Percentiles rank a stretch among this genome's conserved stretches.
phyloP scores from a whole-genome alignment of 305 asterid genomes.

The Solanum hybrid region DNA sequence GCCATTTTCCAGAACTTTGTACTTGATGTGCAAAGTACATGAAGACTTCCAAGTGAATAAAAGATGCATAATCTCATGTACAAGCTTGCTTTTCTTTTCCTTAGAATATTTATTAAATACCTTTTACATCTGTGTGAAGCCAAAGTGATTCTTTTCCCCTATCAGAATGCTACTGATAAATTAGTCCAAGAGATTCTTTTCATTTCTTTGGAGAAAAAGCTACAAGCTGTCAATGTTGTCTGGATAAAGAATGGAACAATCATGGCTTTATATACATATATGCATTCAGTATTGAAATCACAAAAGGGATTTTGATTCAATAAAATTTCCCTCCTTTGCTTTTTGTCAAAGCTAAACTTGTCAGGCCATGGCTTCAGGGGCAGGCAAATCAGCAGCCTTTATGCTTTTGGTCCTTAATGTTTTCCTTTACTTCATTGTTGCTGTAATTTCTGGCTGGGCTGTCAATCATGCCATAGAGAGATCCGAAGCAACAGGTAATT shows the following conservation, averaged over 20 bases:
- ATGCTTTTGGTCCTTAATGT: slow-evolving; percentile 40
- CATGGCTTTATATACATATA: slow-evolving; percentile 19
- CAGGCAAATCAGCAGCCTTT: slow-evolving; percentile 71
- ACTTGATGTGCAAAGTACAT: background rate
- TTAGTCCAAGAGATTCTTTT: slow-evolving; percentile 17
- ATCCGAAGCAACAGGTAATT: slow-evolving; percentile 43
- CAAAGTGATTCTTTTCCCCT: slow-evolving; percentile 41
- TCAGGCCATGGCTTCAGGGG: slow-evolving; percentile 68
- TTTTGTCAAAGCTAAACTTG: slow-evolving; percentile 1
- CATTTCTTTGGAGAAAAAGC: slow-evolving; percentile 23
- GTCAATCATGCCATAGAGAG: slow-evolving; percentile 60
- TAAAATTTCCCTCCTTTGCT: background rate
- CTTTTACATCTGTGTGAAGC: slow-evolving; percentile 10
- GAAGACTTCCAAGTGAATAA: background rate
- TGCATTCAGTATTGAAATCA: slow-evolving; percentile 8
- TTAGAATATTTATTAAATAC: background rate
- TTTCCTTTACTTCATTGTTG: slow-evolving; percentile 55
- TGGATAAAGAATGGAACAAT: slow-evolving; percentile 36
- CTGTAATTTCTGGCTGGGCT: slow-evolving; percentile 64
- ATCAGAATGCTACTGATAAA: slow-evolving; percentile 17
- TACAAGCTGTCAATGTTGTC: slow-evolving; percentile 16
- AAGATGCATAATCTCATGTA: background rate
- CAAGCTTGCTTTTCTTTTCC: background rate
- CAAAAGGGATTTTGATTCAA: slow-evolving; percentile 10
- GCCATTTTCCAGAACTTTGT: background rate